Base-by-base conservation (phyloP, 306 rosid genomes). In the Boehmeria nivea region DNA sequence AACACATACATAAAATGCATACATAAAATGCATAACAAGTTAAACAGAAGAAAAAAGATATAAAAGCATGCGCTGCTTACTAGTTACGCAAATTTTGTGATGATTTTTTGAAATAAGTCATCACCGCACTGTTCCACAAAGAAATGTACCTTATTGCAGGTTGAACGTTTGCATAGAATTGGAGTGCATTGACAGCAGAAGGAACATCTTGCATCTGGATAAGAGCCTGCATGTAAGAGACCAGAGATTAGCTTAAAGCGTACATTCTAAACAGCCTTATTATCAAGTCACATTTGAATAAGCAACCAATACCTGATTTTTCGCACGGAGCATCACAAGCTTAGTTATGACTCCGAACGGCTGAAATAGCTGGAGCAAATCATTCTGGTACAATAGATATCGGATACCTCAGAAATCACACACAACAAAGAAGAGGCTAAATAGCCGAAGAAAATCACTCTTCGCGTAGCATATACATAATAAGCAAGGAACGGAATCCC, bases 251-350 rank as follows among this genome's bases (percentile, higher is more conserved):
- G 43, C 54, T 36, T 54, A 45, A 65, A 43, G 9, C 44, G 50
- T 43, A 17, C 8, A 26, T 43, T 45, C 57, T 31, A 56, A 54
- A 65, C 46, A 65, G 12, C 15, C 46, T 17, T 11, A 7, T 15
- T 49, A 24, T 57, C 19, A 40, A 19, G 16, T 39, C 62, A 31
- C 40, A 48, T 43, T 46, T 44, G 52, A 48, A 52, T 51, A 20
- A 19, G 25, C 59, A 66, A 54, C 42, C 45, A 68, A 60, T 58
- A 93, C 99, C 99, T 93, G 99, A 72, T 93, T 93, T 76, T 93
- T 93, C 1, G 99, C 95, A 23, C 99, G 96, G 70, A 93, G 85
- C 96, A 93, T 87, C 62, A 93, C 99, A 63, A 93, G 99, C 84
- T 93, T 93, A 36, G 94, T 93, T 69, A 93, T 87, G 60, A 87